Conservation (phyloP, 2,329 filamentous ascomycete genomes). For the Exophiala sp. region DNA sequence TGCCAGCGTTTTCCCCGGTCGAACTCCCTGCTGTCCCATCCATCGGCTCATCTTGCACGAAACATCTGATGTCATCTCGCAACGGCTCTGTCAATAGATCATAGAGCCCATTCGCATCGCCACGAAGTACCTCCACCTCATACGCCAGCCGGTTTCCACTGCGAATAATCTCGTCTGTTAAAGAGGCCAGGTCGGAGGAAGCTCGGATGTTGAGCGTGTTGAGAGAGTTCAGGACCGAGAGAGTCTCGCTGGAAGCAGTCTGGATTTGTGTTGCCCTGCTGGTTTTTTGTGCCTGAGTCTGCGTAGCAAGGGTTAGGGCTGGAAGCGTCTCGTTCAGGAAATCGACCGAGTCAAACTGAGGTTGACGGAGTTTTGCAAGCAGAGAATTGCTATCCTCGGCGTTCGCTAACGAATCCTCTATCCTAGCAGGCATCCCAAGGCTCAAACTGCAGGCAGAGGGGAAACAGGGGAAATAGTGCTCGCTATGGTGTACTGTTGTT, state of each 20-base stretch:
- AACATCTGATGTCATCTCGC: conserved; percentile 64
- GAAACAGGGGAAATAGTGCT: neutral
- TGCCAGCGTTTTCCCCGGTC: neutral
- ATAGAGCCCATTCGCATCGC: conserved; percentile 73
- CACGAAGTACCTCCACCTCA: conserved; percentile 87
- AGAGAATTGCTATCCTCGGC: conserved; percentile 3
- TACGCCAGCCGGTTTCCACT: conserved; percentile 85
- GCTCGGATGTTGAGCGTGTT: conserved; percentile 81
- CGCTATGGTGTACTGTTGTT: too few species aligned
- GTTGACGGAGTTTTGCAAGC: conserved; percentile 12
- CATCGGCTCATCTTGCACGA: conserved; percentile 53
- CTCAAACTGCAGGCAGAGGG: neutral
- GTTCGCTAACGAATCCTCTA: neutral
- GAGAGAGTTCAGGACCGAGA: conserved; percentile 77
- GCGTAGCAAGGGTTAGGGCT: conserved; percentile 51
- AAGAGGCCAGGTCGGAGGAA: conserved; percentile 71
- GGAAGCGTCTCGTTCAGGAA: conserved; percentile 79
- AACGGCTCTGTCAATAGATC: conserved; percentile 71
- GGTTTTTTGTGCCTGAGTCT: conserved; percentile 38
- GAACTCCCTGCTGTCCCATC: neutral
- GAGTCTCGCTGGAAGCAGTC: conserved; percentile 65
- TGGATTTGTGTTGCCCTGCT: conserved; percentile 55
- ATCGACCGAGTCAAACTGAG: conserved; percentile 69
- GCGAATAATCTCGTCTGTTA: conserved; percentile 91
- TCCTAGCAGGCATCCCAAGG: conserved; percentile 11